Conservation (phyloP, 148 eudicot genomes). For the Suaeda aralocaspica region DNA sequence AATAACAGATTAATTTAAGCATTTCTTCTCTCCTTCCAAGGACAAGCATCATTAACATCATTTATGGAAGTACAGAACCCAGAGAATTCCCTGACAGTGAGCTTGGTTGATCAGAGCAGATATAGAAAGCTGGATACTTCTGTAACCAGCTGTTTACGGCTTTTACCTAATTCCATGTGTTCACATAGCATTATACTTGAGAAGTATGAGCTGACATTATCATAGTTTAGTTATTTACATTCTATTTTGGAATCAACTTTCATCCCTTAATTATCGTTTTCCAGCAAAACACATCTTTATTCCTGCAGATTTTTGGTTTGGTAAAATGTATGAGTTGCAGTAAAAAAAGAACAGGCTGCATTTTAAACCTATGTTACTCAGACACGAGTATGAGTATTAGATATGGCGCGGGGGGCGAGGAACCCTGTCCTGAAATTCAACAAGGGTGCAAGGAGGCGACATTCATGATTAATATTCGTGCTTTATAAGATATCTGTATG, state of each 20-base stretch:
- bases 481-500: too few relatives aligned
- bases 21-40: neutral
- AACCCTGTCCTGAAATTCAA: too few relatives aligned
- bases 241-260: neutral
- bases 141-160: constrained; percentile 15
- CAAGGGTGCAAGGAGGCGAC: too few relatives aligned
- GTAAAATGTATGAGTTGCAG: too few relatives aligned
- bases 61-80: neutral
- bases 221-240: neutral
- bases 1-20: constrained; percentile 3
- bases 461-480: too few relatives aligned
- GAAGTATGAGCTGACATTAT: neutral
- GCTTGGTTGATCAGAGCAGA: constrained; percentile 12
- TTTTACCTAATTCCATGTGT: constrained; percentile 13
- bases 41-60: neutral
- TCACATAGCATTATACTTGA: constrained; percentile 3
- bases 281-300: neutral
- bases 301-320: too few relatives aligned
- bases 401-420: too few relatives aligned
- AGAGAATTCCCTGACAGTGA: neutral
- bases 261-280: neutral
- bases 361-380: too few relatives aligned
- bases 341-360: neutral
- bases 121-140: neutral
- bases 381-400: too few relatives aligned